Percentiles rank a stretch among this genome's conserved stretches.
Evolutionary conservation across 169 alveolate species (phyloP).

Genomic region (Plasmodium vinckei): DNA sequence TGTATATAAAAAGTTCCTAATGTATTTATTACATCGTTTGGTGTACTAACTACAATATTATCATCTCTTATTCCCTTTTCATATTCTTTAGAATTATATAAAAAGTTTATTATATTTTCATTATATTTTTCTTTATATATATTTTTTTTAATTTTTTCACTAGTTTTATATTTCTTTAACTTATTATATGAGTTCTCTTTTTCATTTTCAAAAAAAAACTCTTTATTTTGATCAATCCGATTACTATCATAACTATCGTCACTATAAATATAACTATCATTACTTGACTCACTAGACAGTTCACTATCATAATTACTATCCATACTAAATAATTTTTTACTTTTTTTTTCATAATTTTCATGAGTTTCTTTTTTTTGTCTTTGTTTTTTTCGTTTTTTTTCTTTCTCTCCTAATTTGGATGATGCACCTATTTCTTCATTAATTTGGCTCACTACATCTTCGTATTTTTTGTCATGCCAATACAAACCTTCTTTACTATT

Average conservation of each 20-base stretch:
- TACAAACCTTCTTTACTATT: background rate
- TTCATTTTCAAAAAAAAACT: background rate
- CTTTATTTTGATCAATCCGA: background rate
- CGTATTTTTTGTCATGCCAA: background rate
- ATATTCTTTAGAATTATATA: constrained; percentile 12
- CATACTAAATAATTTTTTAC: background rate
- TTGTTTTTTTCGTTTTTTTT: background rate
- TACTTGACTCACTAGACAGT: background rate
- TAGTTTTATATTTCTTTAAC: background rate
- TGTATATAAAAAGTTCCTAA: constrained; percentile 52
- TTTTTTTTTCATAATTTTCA: background rate
- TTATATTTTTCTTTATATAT: constrained; percentile 6
- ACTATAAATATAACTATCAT: background rate
- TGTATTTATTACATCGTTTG: constrained; percentile 45
- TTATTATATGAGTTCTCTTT: background rate
- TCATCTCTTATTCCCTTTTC: constrained; percentile 29
- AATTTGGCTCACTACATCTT: background rate
- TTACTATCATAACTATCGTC: background rate
- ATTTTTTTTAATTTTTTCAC: background rate
- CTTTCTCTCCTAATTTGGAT: background rate
- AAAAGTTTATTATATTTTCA: background rate
- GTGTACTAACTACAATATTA: constrained; percentile 9
- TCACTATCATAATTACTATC: background rate
- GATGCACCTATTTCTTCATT: background rate
- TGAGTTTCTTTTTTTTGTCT: background rate